phyloP scores from a whole-genome alignment of 176 grass and related monocot species.

The Olyra latifolia region DNA sequence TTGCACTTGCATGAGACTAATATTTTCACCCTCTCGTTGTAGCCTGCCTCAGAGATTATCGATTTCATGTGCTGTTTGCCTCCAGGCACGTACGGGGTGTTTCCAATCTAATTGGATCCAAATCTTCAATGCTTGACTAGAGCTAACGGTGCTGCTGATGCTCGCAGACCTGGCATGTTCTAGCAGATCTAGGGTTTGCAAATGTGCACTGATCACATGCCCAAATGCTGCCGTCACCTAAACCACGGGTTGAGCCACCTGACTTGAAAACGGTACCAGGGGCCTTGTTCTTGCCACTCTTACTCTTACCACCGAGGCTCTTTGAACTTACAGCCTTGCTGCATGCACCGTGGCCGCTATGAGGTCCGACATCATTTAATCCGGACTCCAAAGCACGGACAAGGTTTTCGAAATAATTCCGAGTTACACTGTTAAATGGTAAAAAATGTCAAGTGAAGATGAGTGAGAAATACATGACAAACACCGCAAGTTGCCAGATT shows the following conservation, averaged over 20 bases:
- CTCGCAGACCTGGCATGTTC: slow-evolving; percentile 85
- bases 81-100: not conserved
- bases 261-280: slow-evolving; percentile 50
- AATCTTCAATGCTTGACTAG: slow-evolving; percentile 23
- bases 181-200: slow-evolving; percentile 64
- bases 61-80: not conserved
- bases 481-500: not conserved
- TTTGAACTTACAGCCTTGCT: slow-evolving; percentile 80
- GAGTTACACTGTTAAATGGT: slow-evolving; percentile 71
- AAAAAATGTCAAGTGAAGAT: slow-evolving; percentile 15
- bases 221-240: slow-evolving; percentile 78
- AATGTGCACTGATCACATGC: slow-evolving; percentile 92
- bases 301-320: slow-evolving; percentile 61
- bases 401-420: slow-evolving; percentile 98
- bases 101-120: slow-evolving; percentile 7
- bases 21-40: slow-evolving; percentile 20
- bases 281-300: slow-evolving; percentile 68
- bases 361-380: slow-evolving; percentile 90
- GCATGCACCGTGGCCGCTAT: slow-evolving; percentile 55
- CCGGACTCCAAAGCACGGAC: slow-evolving; percentile 93
- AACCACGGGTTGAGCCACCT: slow-evolving; percentile 46
- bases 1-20: slow-evolving; percentile 9
- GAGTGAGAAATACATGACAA: not conserved
- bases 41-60: not conserved
- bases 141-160: slow-evolving; percentile 44